Evolutionary conservation across 1,139 yeast genomes (phyloP).

Genomic region (Tardiomyces depauwii): DNA sequence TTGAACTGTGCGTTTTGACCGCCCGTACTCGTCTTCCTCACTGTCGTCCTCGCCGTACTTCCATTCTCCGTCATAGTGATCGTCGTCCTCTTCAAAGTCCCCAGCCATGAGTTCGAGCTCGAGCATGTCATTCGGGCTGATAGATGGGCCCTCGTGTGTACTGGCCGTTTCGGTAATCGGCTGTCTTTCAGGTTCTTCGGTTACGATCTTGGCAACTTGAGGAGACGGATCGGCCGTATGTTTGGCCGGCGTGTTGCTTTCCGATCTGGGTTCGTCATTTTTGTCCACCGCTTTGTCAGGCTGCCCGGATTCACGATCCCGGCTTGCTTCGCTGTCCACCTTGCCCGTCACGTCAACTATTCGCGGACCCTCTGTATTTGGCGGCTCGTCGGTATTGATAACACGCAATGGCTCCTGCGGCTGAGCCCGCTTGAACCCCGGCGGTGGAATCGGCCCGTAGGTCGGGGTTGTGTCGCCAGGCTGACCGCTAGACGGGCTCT

Average conservation of each 20-base stretch:
- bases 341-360: neutral
- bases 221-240: too few species aligned
- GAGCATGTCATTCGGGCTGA: conserved; percentile 42
- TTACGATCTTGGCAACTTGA: neutral
- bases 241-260: too few species aligned
- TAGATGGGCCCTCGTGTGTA: conserved; percentile 12
- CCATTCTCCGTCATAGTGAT: conserved; percentile 18
- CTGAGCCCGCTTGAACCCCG: neutral
- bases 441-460: neutral
- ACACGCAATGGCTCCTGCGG: neutral
- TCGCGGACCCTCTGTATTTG: too few species aligned
- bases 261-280: too few species aligned
- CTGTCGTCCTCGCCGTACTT: conserved; percentile 24
- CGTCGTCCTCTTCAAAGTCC: conserved; percentile 35
- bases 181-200: neutral
- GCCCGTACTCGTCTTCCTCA: conserved; percentile 29
- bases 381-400: neutral
- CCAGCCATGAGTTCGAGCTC: conserved; percentile 44
- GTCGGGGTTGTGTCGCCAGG: neutral
- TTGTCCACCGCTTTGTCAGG: too few species aligned
- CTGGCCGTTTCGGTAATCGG: neutral
- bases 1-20: conserved; percentile 21
- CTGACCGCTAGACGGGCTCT: neutral
- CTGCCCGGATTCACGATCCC: neutral
- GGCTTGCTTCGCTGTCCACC: neutral